A percentile compares a stretch with the other conserved stretches of the same genome.
Conservation (phyloP, 768 basidiomycete species). For the Termitomyces sp. region DNA sequence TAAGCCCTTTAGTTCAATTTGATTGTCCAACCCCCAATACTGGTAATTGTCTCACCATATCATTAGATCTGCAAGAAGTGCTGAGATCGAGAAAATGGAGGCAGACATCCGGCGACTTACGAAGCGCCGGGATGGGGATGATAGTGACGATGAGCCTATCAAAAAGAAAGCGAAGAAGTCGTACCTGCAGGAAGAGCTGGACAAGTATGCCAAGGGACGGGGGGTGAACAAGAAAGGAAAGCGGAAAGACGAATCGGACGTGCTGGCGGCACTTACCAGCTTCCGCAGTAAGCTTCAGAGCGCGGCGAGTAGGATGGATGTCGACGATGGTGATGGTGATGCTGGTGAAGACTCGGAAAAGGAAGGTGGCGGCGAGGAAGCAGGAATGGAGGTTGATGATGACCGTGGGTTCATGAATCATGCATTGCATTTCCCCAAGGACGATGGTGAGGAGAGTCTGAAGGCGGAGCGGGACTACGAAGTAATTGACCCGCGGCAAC, state of each 20-base stretch:
- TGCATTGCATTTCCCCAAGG: conserved; percentile 73
- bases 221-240: conserved; percentile 52
- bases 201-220: conserved; percentile 70
- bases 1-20: conserved; percentile 24
- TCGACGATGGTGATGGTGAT: conserved; percentile 14
- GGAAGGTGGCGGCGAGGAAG: conserved; percentile 34
- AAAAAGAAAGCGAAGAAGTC: conserved; percentile 62
- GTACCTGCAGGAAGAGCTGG: conserved; percentile 74
- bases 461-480: conserved; percentile 87
- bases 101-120: conserved; percentile 78
- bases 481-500: conserved; percentile 79
- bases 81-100: conserved; percentile 86
- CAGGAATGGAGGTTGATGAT: conserved; percentile 71
- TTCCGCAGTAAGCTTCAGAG: conserved; percentile 69
- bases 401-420: conserved; percentile 76
- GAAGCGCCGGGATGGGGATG: conserved; percentile 51
- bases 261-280: conserved; percentile 62
- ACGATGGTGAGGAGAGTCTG: conserved; percentile 64
- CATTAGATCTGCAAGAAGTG: conserved; percentile 56
- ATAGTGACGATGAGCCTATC: conserved; percentile 62
- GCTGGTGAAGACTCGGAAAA: conserved; percentile 20
- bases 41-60: not conserved
- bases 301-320: conserved; percentile 24
- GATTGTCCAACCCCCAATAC: not conserved
- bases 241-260: conserved; percentile 66